These are phyloP conservation scores for Botryotinia narcissicola DNA, from an alignment of 2,329 filamentous ascomycete genomes.

Conservation along the genomic window DNA sequence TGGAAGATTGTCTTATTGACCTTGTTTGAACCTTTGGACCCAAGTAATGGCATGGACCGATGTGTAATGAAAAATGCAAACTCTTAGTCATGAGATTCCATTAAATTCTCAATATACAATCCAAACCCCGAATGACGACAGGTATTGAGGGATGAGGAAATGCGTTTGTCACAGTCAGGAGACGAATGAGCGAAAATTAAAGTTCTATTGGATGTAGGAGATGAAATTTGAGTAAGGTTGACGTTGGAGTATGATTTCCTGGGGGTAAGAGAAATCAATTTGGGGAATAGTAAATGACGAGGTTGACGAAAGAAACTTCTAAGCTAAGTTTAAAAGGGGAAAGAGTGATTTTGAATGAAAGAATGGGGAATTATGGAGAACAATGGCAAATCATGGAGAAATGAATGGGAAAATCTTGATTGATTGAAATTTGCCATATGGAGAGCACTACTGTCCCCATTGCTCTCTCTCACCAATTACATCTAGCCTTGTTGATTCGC, in stretches of 20 bases:
- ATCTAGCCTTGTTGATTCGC: neutral
- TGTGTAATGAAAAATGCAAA: slow-evolving; percentile 34
- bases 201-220: slow-evolving; percentile 8
- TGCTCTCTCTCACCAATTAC: neutral
- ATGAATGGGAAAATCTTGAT: neutral
- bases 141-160: neutral
- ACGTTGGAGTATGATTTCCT: slow-evolving; percentile 12
- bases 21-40: neutral
- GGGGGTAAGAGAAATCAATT: slow-evolving; percentile 18
- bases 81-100: slow-evolving; percentile 34
- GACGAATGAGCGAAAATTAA: neutral
- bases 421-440: neutral
- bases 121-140: slow-evolving; percentile 10
- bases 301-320: neutral
- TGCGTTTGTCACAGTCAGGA: slow-evolving; percentile 26
- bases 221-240: neutral
- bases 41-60: slow-evolving; percentile 17
- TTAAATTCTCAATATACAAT: slow-evolving; percentile 12
- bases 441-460: neutral
- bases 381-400: neutral
- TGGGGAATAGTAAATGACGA: slow-evolving; percentile 9
- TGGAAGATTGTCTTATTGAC: neutral
- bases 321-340: neutral
- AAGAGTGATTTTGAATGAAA: neutral
- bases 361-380: neutral